Base-by-base conservation (phyloP, 805 yeast species). In the Yamadazyma tumulicola region DNA sequence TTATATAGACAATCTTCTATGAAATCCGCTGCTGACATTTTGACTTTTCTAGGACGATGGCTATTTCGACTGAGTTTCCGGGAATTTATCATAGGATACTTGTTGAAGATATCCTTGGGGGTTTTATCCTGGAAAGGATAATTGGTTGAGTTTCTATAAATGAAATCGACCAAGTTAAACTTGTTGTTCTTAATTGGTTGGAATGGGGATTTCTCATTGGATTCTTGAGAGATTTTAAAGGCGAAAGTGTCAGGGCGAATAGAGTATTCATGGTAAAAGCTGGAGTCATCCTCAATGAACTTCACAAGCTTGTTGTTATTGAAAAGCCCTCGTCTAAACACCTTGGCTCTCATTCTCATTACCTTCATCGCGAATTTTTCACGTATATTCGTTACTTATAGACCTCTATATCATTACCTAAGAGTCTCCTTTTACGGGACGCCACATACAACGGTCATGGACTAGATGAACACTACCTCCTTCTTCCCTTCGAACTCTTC, bases 1-100 rank as follows among this genome's bases (percentile, higher is more conserved):
- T 87, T 84, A 53, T 86, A 86, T 47, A 86, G 59, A 13, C 91
- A 80, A 54, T 86, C 94, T 48, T 85, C 94, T 38, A 86, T 87
- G 57, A 83, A 87, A 48, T 85, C 95, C 8, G 84, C 64, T 0
- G 81, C 60, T n/a, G 80, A 61, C 89, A 86, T 81, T 52, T 82
- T 81, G 5, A 77, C 73, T 18, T 72, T 67, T 20, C 46, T 61
- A 0, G 95, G 95, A 20, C 89, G 59, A 31, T 51, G 54, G 45
- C 47, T 59, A 47, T 31, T 48, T 46, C 47, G 49, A 1, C 64
- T 47, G 33, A 69, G 38, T 20, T 54, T 56, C n/a, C 53, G 46
- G 1, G 67, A 58, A 31, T 46, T 63, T 7, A 63, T 57, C 32
- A 41, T 42, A 0, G 72, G 71, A 34, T 49, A 65, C 27, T 48